Base-by-base conservation (phyloP, 2,329 filamentous ascomycete species). In the Pseudocercospora pini-densiflorae region DNA sequence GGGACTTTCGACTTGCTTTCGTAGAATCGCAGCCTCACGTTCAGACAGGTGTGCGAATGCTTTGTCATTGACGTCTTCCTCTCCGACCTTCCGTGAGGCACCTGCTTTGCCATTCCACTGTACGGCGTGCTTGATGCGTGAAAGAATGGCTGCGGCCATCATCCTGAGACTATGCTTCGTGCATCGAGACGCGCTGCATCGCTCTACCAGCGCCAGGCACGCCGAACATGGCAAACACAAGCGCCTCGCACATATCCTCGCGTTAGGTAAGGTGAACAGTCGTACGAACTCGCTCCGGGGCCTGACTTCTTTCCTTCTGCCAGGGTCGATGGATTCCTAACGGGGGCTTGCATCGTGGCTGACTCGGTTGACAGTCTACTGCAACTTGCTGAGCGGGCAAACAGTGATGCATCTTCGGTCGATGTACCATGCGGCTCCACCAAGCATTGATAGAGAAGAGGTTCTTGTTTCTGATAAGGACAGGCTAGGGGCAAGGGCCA, bases 41-140 rank as follows among this genome's bases (percentile, higher is more conserved):
- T 68, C 45, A 31, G 66, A 54, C 47, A 67, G 24, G 6, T 65
- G 59, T 23, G 27, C 12, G 24, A 53, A 61, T n/a, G 63, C 40
- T n/a, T 62, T 53, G 14, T 21, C 21, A 1, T 27, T 59, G 59
- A 24, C 9, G 16, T 49, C 6, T 9, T 43, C 40, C 27, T 24
- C 21, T 10, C 62, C 27, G 3, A 40, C 27, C 36, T 29, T 16
- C 24, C 51, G 16, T 31, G 51, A 55, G 51, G n/a, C 24, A 16
- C 19, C 51, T 29, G 23, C 51, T 10, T 27, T n/a, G n/a, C 27
- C 27, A 31, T 31, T 31, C 14, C 12, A n/a, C 5, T 33, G 51
- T 5, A 31, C 23, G 23, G 24, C 12, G 12, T 24, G 51, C 51
- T 33, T 55, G 14, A 27, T 23, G 16, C 24, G 51, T 10, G 51